Conservation (phyloP, 345 rosid species). For the Firmiana major region DNA sequence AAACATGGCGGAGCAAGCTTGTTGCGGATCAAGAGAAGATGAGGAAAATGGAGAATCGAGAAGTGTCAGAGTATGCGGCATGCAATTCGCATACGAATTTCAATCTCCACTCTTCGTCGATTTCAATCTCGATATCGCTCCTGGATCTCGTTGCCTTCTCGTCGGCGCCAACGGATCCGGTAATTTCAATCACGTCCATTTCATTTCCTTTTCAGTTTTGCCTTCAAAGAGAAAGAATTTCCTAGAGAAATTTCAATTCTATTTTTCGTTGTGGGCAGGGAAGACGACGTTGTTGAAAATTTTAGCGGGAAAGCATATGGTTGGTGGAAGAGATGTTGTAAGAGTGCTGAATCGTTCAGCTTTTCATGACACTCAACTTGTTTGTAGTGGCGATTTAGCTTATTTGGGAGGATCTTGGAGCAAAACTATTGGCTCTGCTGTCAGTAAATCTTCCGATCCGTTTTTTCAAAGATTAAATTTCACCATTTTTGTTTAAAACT, state of each 20-base stretch:
- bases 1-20: slow-evolving; percentile 36
- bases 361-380: slow-evolving; percentile 84
- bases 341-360: slow-evolving; percentile 72
- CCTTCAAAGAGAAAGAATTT: background rate
- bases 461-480: background rate
- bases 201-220: background rate
- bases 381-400: slow-evolving; percentile 81
- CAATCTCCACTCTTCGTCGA: slow-evolving; percentile 66
- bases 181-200: slow-evolving; percentile 15
- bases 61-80: slow-evolving; percentile 53
- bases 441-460: slow-evolving; percentile 30
- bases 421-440: slow-evolving; percentile 85
- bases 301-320: slow-evolving; percentile 94
- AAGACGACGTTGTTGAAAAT: slow-evolving; percentile 19
- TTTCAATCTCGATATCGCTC: slow-evolving; percentile 55
- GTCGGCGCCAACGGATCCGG: slow-evolving; percentile 97
- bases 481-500: background rate
- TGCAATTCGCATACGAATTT: slow-evolving; percentile 76
- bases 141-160: slow-evolving; percentile 89
- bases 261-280: no score
- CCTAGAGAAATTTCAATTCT: background rate
- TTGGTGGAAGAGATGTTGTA: slow-evolving; percentile 82
- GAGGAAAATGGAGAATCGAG: slow-evolving; percentile 31
- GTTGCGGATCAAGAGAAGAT: background rate
- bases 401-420: slow-evolving; percentile 95